A percentile compares a stretch with the other conserved stretches of the same genome.
Conservation (phyloP, 2,329 filamentous ascomycete species). For the Phyllosticta capitalensis region DNA sequence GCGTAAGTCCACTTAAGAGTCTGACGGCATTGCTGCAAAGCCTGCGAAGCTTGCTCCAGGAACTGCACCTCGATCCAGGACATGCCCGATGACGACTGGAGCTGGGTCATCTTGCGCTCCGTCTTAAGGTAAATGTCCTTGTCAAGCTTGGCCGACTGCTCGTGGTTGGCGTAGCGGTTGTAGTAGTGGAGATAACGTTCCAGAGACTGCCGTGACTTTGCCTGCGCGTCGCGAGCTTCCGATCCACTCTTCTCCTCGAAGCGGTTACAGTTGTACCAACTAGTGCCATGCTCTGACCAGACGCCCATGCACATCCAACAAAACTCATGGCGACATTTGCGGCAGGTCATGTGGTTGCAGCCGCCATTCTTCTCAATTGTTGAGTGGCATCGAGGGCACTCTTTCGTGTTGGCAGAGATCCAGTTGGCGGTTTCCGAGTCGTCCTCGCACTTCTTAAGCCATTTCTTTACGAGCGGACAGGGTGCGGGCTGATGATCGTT, state of each 20-base stretch:
- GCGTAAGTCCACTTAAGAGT: slow-evolving; percentile 99
- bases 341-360: slow-evolving; percentile 96
- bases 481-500: slow-evolving; percentile 89
- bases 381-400: slow-evolving; percentile 90
- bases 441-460: slow-evolving; percentile 97
- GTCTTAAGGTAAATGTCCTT: slow-evolving; percentile 95
- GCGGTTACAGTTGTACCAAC: slow-evolving; percentile 98
- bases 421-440: slow-evolving; percentile 98
- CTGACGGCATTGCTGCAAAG: slow-evolving; percentile 92
- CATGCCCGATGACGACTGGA: slow-evolving; percentile 89
- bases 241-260: slow-evolving; percentile 92
- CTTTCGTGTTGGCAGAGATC: slow-evolving; percentile 98
- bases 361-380: slow-evolving; percentile 99
- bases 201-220: slow-evolving; percentile 77
- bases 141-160: slow-evolving; percentile 92
- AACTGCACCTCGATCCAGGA: slow-evolving; percentile 99
- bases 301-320: slow-evolving; percentile 99
- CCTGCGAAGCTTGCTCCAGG: slow-evolving; percentile 83
- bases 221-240: slow-evolving; percentile 85
- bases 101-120: slow-evolving; percentile 96
- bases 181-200: slow-evolving; percentile 99
- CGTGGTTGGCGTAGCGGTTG: slow-evolving; percentile 97
- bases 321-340: slow-evolving; percentile 93
- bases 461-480: slow-evolving; percentile 82
- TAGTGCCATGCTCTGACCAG: slow-evolving; percentile 97